Base-by-base conservation (phyloP, 2,329 filamentous ascomycete species). In the Penicillium sumatraense region DNA sequence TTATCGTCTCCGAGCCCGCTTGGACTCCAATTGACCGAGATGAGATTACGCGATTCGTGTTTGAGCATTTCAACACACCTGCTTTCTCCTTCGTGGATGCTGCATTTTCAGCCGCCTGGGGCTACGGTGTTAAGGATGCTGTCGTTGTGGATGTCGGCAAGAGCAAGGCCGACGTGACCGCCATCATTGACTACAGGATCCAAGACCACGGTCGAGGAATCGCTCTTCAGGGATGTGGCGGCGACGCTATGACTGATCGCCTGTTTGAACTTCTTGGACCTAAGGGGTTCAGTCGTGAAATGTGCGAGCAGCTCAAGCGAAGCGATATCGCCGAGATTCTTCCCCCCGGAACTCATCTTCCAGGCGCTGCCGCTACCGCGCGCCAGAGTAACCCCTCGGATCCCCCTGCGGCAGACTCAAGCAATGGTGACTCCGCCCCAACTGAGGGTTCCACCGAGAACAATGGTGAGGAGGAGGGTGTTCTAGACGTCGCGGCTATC, bases 1-100 rank as follows among this genome's bases (percentile, higher is more conserved):
- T 98, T 72, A 85, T 99, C 59, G 89, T 98, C 75, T 85, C 89
- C 7, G 90, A 96, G 64, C 93, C 95, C 3, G 88, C 88, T 64
- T 99, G 95, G 93, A 92, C 91, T 3, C 86, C 89, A 8, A 88
- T 89, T 59, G 92, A 97, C 73, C 89, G 89, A 71, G 93, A 98
- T 75, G 85, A 84, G 35, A 88, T 99, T 62, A 90, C 93, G 13
- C 91, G 95, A 60, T 99, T 96, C 79, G 86, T 98, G 61, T 99
- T 99, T 68, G 95, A 99, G 76, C 96, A 95, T 76, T 96, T 96
- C 71, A 95, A 93, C 78, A 95, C 91, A 0, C 95, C 95, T 0
- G 92, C 91, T 0, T 89, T 99, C 49, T 93, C 89, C 65, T 83
- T 98, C 59, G 89, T 99, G 79, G 90, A 98, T 75, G 89, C 91